Base-by-base conservation (phyloP, 345 rosid genomes). In the Adansonia digitata region DNA sequence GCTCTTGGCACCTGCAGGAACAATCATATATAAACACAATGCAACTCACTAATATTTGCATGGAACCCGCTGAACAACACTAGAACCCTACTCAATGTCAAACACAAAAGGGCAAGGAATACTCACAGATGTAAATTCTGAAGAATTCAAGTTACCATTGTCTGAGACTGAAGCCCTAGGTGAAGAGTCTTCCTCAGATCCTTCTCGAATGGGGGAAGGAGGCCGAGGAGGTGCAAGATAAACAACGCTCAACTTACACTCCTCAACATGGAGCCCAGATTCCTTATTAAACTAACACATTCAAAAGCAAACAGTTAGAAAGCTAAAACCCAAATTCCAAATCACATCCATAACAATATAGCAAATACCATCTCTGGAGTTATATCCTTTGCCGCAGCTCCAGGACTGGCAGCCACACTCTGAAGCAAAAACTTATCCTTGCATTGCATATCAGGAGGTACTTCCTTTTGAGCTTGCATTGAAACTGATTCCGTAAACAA, bases 381-480 rank as follows among this genome's bases (percentile, higher is more conserved):
- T 73, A 94, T 73, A 53, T 91, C 98, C 83, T 87, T 89, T 0
- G 85, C 61, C 0, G 95, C 80, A 34, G 80, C 85, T 71, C 89
- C 91, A 20, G 86, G 88, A 82, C 74, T 84, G 24, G 89, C 74
- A 24, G 83, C 83, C 2, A 86, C 97, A 82, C 90, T 81, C 74
- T 88, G 98, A 77, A 94, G 92, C 72, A 94, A 80, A 74, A 94
- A 88, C 89, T 90, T 91, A 78, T 94, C 97, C 85, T 86, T 94
- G 79, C 98, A 94, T 83, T 91, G 94, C 96, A 92, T 82, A 79
- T 92, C 96, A 24, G 63, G 75, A 2, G 96, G 92, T 29, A 84
- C 81, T 84, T 90, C 97, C 84, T 87, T 92, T 76, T 94, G 98
- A 11, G 96, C 95, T 90, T 94, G 98, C 95, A 94, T 91, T 67